These are phyloP conservation scores for Westerdykella sp. DNA, from an alignment of 2,329 filamentous ascomycete genomes.

Conservation along the genomic window DNA sequence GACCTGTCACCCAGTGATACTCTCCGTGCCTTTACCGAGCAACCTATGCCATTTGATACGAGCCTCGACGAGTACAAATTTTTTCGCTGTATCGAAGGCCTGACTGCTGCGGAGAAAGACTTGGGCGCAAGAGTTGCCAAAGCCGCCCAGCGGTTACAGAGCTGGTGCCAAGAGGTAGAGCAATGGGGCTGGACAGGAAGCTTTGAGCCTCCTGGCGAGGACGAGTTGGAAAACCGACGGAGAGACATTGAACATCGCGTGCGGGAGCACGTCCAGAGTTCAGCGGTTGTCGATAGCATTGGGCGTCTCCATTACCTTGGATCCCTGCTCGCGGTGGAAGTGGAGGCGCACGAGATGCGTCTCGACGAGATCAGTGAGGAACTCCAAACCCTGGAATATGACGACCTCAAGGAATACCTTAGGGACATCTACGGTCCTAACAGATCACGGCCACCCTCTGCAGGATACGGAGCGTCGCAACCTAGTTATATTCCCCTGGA, in stretches of 20 bases:
- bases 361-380: constrained; percentile 66
- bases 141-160: constrained; percentile 63
- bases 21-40: constrained; percentile 39
- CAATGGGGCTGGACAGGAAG: constrained; percentile 54
- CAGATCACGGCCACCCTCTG: constrained; percentile 43
- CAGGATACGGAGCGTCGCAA: constrained; percentile 25
- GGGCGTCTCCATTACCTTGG: constrained; percentile 55
- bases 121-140: constrained; percentile 65
- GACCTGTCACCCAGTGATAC: constrained; percentile 38
- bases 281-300: constrained; percentile 16
- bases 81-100: constrained; percentile 53
- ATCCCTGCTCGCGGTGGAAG: constrained; percentile 59
- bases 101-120: constrained; percentile 60
- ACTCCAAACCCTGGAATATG: constrained; percentile 65
- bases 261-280: constrained; percentile 22
- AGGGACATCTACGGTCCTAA: constrained; percentile 65
- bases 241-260: constrained; percentile 29
- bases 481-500: constrained; percentile 65
- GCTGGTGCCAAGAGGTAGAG: constrained; percentile 69
- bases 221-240: constrained; percentile 20
- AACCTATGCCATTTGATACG: constrained; percentile 41
- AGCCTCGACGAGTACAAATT: constrained; percentile 38
- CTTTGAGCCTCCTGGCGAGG: constrained; percentile 38
- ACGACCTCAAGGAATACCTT: constrained; percentile 86
- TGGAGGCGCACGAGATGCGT: constrained; percentile 63